Evolutionary conservation across 1,284 basidiomycete genomes (phyloP).

Genomic region (Sporisorium scitamineum): DNA sequence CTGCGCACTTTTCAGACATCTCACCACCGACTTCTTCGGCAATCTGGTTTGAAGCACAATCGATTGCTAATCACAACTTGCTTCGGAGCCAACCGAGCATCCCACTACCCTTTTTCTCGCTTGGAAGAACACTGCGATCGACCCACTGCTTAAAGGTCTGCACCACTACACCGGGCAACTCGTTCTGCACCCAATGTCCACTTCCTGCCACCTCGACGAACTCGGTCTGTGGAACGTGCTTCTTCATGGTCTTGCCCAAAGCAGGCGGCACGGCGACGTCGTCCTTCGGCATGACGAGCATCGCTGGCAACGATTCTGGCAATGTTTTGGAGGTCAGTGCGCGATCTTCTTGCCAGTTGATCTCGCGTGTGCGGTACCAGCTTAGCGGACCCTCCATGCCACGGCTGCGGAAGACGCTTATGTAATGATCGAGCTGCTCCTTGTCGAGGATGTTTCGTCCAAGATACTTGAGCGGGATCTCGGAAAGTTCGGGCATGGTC

Average conservation of each 20-base stretch:
- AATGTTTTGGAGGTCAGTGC: conserved; percentile 29
- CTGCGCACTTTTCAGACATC: not conserved
- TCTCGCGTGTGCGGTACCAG: conserved; percentile 58
- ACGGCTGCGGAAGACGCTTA: conserved; percentile 43
- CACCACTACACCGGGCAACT: conserved; percentile 44
- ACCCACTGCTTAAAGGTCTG: conserved; percentile 48
- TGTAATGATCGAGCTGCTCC: conserved; percentile 38
- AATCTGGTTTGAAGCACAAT: not conserved
- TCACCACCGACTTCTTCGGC: not conserved
- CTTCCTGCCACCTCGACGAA: conserved; percentile 37
- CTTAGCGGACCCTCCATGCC: conserved; percentile 61
- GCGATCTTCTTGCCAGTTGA: conserved; percentile 57
- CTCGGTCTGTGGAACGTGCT: conserved; percentile 46
- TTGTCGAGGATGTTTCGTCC: conserved; percentile 37
- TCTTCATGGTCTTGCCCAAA: conserved; percentile 41
- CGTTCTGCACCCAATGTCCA: conserved; percentile 54
- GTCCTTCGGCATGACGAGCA: conserved; percentile 48
- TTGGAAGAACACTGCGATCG: conserved; percentile 38
- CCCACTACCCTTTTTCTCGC: conserved; percentile 39
- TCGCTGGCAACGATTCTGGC: conserved; percentile 41
- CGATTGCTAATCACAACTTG: conserved; percentile 22
- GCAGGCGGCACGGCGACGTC: conserved; percentile 51
- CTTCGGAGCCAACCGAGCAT: conserved; percentile 38
- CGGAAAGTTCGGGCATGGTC: conserved; percentile 43
- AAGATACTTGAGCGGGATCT: conserved; percentile 39